Evolutionary conservation across 208 protist species (phyloP), one percentile per base, ranked within the genome.

Genomic region (Angomonas deanei): DNA sequence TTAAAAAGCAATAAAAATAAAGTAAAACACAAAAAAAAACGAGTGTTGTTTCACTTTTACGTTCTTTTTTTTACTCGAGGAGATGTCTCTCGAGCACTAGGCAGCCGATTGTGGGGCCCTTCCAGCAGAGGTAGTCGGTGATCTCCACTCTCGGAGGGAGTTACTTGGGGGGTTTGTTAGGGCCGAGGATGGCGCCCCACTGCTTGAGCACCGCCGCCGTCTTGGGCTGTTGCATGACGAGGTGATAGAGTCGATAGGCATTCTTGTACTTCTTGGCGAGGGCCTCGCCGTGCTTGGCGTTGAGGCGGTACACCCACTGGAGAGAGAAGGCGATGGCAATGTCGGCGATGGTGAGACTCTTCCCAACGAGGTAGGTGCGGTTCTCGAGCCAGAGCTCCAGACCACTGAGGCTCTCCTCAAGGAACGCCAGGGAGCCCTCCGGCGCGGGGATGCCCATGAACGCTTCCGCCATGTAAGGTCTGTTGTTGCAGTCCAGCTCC

Each of bases 291-390:
- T 80, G 65, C 60, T 72, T 62, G 1, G 6, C 15, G 62, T 55
- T 76, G 27, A 71, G 8, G 62, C 78, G 81, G 75, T 84, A 88
- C 47, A 73, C 42, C 61, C 62, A 72, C 59, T 88, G 80, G 34
- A 92, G 71, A 1, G 74, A 5, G 34, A 88, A 92, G 52, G 82
- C 88, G 1, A 92, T 54, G 57, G 61, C 38, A 56, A 94, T 86
- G 36, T 94, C 88, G 23, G 88, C 88, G 24, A 88, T 70, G 23
- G 85, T 89, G 61, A 92, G 66, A 58, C 83, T 76, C 80, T 94
- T 83, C 38, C 84, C 85, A 1, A 92, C 88, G 33, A 94, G 76
- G 81, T 80, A 94, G 23, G 84, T 94, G 74, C 86, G 78, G 32
- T 70, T 84, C 76, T 90, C 76, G 46, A 94, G 70, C 80, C 80